Conservation (phyloP, 2,329 filamentous ascomycete species). For the Fusarium circinatum region DNA sequence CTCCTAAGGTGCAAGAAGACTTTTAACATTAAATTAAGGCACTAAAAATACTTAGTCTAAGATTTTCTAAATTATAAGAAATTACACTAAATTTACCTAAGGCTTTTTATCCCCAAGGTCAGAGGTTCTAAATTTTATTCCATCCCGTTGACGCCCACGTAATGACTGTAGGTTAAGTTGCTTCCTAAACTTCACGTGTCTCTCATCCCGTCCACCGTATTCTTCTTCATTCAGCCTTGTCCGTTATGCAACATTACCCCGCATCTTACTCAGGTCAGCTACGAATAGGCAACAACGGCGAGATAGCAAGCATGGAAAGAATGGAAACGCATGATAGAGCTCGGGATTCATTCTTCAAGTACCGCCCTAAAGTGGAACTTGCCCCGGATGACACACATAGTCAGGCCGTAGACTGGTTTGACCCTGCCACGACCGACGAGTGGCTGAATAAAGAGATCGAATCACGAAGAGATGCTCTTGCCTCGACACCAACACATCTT, state of each 20-base stretch:
- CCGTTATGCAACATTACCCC: neutral
- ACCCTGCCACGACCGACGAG: neutral
- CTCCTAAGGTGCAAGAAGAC: no score
- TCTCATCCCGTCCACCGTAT: no score
- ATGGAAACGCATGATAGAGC: neutral
- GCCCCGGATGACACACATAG: neutral
- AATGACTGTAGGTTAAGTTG: no score
- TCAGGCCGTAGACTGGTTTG: neutral
- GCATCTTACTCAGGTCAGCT: neutral
- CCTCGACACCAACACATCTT: neutral
- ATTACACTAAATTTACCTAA: no score
- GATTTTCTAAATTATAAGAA: no score
- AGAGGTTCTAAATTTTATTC: no score
- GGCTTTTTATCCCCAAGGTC: fast-evolving
- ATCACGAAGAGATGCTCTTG: neutral
- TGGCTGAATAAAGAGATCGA: neutral
- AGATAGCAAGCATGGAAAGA: neutral
- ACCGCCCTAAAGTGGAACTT: fast-evolving
- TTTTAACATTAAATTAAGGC: no score
- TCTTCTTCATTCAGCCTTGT: neutral
- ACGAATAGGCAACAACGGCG: neutral
- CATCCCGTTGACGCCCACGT: no score
- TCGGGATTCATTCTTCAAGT: neutral
- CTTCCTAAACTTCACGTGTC: no score
- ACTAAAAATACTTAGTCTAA: no score